Evolutionary conservation across 345 rosid genomes (phyloP).

Genomic region (Durio zibethinus): DNA sequence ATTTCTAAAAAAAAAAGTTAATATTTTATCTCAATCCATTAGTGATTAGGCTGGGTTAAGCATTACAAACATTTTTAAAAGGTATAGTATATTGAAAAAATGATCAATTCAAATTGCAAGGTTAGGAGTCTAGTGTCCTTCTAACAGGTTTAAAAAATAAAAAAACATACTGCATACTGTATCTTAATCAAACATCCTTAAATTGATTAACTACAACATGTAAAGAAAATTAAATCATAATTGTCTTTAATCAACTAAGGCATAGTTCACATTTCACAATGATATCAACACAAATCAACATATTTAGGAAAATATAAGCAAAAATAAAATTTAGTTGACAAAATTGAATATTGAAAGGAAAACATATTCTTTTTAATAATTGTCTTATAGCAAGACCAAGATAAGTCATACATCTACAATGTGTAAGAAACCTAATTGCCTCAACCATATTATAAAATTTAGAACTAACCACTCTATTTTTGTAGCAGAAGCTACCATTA

Average conservation of each 20-base stretch:
- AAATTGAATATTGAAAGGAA: slow-evolving; percentile 23
- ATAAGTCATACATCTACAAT: slow-evolving; percentile 12
- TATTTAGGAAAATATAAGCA: background rate
- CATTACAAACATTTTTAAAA: background rate
- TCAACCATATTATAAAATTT: background rate
- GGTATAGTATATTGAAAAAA: background rate
- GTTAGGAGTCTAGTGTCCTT: background rate
- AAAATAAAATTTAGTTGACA: background rate
- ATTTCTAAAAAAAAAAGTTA: background rate
- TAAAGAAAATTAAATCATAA: background rate
- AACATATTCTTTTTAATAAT: background rate
- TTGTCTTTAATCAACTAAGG: background rate
- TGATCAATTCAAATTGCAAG: background rate
- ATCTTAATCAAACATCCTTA: background rate
- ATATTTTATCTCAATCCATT: background rate
- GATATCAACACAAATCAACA: background rate
- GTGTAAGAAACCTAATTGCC: slow-evolving; percentile 13
- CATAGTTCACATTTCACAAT: background rate
- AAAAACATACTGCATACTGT: background rate
- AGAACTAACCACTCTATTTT: slow-evolving; percentile 41
- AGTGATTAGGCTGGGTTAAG: background rate
- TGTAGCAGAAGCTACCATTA: slow-evolving; percentile 77
- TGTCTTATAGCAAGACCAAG: slow-evolving; percentile 1
- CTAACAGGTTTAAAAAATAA: background rate
- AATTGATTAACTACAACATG: background rate